Base-by-base conservation (phyloP, 2,329 filamentous ascomycete species). In the Aspergillus sp. region DNA sequence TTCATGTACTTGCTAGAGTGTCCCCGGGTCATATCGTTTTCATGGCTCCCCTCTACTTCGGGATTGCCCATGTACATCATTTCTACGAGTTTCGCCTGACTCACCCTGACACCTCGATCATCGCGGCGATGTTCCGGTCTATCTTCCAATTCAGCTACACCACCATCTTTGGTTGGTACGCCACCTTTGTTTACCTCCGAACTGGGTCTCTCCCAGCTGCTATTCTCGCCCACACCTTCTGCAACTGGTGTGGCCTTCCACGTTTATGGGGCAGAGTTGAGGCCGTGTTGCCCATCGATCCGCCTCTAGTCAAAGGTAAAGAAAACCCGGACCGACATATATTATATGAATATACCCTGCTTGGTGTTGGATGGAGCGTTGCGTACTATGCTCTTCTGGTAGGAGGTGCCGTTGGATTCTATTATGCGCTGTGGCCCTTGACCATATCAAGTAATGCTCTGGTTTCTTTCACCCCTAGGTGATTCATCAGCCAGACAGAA, bases 71-170 rank as follows among this genome's bases (percentile, higher is more conserved):
- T 77, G 77, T 96, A 52, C 94, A 99, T 77, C 95, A 99, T 78
- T 92, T 96, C 74, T 96, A 96, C 79, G 95, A 98, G 78, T 96
- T 96, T 76, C 85, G 90, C 58, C 81, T 96, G 58, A 91, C 90
- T 1, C 87, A 96, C 68, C 91, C 91, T 9, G 81, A 86, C 63
- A 87, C 89, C 1, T 85, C 90, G 0, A 71, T 88, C 12, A 65
- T 82, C 1, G 81, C 85, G 2, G 87, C 89, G 6, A 70, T 95
- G 6, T 71, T 90, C 29, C 87, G 91, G 53, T 92, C 91, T 2
- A 65, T 92, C 11, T 84, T 98, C 65, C 95, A 98, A 73, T 89
- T 99, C 69, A 81, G 84, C 4, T 99, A 96, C 76, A 99, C 95
- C 0, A 93, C 91, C 6, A 76, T 98, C 5, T 99, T 99, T 70